A percentile compares a stretch with the other conserved stretches of the same genome.
phyloP scores from a whole-genome alignment of 768 basidiomycete species.

The Lanmaoa rubissima region DNA sequence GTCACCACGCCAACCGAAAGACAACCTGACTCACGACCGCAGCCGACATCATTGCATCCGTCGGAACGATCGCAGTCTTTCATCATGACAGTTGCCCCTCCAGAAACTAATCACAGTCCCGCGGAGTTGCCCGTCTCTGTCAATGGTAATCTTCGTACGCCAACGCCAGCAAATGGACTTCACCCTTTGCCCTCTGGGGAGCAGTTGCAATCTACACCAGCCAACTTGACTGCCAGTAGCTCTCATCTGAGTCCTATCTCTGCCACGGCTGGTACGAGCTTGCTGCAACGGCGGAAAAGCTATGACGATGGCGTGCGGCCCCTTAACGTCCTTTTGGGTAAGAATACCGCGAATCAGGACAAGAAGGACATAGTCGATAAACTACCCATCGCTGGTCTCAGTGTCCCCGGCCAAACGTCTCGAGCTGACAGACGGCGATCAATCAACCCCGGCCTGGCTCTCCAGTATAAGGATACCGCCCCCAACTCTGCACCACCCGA shows the following conservation, averaged over 20 bases:
- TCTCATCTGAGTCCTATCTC: slow-evolving; percentile 26
- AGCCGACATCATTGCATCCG: slow-evolving; percentile 15
- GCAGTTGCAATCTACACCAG: slow-evolving; percentile 19
- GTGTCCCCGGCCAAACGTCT: slow-evolving; percentile 30
- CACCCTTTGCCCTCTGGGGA: slow-evolving; percentile 1
- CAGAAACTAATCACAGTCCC: slow-evolving; percentile 19
- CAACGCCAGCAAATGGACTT: neutral
- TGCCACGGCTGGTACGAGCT: slow-evolving; percentile 5
- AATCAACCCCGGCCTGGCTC: slow-evolving; percentile 50
- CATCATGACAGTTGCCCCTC: slow-evolving; percentile 45
- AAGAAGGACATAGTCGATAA: slow-evolving; percentile 10
- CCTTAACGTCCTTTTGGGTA: slow-evolving; percentile 34
- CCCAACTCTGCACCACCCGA: slow-evolving; percentile 22
- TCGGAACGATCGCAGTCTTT: slow-evolving; percentile 36
- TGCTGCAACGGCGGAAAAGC: slow-evolving; percentile 37
- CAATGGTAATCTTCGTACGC: neutral
- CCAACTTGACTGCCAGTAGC: slow-evolving; percentile 1
- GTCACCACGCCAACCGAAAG: slow-evolving; percentile 22
- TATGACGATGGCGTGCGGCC: slow-evolving; percentile 45
- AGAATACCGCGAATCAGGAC: slow-evolving; percentile 12
- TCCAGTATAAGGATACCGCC: slow-evolving; percentile 25
- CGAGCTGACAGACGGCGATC: slow-evolving; percentile 50
- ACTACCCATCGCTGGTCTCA: slow-evolving; percentile 15
- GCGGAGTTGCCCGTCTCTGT: slow-evolving; percentile 8
- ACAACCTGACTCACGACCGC: slow-evolving; percentile 7